A percentile compares a stretch with the other conserved stretches of the same genome.
phyloP scores from a whole-genome alignment of 495 filamentous ascomycete species.

The Aspergillus cristatus region DNA sequence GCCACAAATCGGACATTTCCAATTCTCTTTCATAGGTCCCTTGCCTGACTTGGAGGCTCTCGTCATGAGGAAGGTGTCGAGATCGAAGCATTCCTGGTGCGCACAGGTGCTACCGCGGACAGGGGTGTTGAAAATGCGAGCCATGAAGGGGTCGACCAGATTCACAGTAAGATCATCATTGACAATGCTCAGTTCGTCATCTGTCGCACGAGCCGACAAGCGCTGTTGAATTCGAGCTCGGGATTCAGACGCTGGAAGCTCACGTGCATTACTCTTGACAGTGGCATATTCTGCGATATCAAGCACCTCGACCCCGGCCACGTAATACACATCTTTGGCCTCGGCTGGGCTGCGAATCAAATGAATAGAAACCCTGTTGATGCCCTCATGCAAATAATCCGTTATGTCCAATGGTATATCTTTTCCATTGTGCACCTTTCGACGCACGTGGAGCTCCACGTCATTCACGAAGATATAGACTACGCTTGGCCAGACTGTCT shows the following conservation, averaged over 20 bases:
- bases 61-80: slow-evolving; percentile 67
- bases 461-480: slow-evolving; percentile 64
- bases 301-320: slow-evolving; percentile 54
- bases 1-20: slow-evolving; percentile 75
- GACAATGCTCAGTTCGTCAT: slow-evolving; percentile 62
- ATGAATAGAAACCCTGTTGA: slow-evolving; percentile 50
- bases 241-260: slow-evolving; percentile 18
- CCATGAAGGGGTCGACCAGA: slow-evolving; percentile 67
- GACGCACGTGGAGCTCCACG: slow-evolving; percentile 44
- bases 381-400: slow-evolving; percentile 34
- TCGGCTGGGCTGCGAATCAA: slow-evolving; percentile 35
- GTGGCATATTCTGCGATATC: slow-evolving; percentile 41
- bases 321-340: slow-evolving; percentile 30
- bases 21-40: slow-evolving; percentile 59
- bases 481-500: slow-evolving; percentile 63
- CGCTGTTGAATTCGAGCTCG: slow-evolving; percentile 28
- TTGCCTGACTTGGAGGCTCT: slow-evolving; percentile 37
- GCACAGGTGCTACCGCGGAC: slow-evolving; percentile 52
- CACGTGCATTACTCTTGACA: slow-evolving; percentile 35
- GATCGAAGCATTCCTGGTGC: slow-evolving; percentile 84
- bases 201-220: slow-evolving; percentile 25
- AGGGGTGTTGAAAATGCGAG: slow-evolving; percentile 58
- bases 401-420: slow-evolving; percentile 71
- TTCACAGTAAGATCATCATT: slow-evolving; percentile 57
- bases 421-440: slow-evolving; percentile 60